These are phyloP conservation scores for Stachybotrys chartarum DNA, from an alignment of 2,329 filamentous ascomycete genomes.

Conservation along the genomic window DNA sequence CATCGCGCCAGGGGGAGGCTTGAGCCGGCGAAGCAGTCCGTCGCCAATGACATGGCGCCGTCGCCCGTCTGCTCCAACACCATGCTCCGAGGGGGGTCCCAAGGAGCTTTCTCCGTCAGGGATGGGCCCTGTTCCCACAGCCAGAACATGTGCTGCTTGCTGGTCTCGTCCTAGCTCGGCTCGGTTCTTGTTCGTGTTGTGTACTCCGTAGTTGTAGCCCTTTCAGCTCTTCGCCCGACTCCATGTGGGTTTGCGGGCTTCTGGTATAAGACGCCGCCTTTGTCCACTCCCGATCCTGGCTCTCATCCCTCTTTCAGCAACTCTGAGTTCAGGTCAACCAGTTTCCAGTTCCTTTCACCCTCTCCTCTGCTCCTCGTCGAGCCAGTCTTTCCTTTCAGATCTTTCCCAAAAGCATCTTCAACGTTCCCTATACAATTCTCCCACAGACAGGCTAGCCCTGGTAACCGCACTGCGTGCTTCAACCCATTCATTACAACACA, in stretches of 20 bases:
- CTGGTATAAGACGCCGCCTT: not conserved
- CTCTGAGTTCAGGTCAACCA: conserved; percentile 7
- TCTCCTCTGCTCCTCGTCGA: not conserved
- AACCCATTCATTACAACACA: not conserved
- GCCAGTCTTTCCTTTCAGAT: not conserved
- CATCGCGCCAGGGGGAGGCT: not conserved
- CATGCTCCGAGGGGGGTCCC: too few relatives aligned
- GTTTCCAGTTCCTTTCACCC: conserved; percentile 17
- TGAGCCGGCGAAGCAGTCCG: not conserved
- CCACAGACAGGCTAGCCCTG: conserved; percentile 17
- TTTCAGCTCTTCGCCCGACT: too few relatives aligned
- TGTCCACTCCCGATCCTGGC: not conserved
- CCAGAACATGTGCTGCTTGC: not conserved
- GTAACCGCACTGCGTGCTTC: conserved; percentile 6
- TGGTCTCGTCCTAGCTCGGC: not conserved
- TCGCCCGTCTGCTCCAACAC: not conserved
- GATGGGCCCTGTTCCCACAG: not conserved
- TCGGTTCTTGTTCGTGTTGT: not conserved
- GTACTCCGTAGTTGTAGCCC: too few relatives aligned
- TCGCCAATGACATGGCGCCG: not conserved
- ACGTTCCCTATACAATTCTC: conserved; percentile 5
- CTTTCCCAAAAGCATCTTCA: not conserved
- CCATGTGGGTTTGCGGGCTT: too few relatives aligned
- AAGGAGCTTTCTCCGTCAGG: not conserved
- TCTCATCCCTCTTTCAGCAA: not conserved